A percentile compares a stretch with the other conserved stretches of the same genome.
Conservation (phyloP, 2,329 filamentous ascomycete species). For the Cladosporium sp. region DNA sequence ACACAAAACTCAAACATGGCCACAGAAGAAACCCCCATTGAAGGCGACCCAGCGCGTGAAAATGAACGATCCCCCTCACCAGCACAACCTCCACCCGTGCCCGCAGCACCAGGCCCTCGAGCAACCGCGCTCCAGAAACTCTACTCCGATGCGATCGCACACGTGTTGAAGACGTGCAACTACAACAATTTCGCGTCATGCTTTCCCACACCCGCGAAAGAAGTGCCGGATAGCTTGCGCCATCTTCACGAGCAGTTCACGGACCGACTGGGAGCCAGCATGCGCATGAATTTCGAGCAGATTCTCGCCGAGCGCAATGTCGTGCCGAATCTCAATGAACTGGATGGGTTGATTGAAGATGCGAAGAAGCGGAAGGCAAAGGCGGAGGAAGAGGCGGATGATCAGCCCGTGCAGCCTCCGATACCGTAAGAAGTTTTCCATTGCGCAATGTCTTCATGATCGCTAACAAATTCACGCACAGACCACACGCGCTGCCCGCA, state of each 20-base stretch:
- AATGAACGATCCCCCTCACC: slow-evolving; percentile 12
- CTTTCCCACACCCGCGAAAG: slow-evolving; percentile 58
- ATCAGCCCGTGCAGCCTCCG: slow-evolving; percentile 31
- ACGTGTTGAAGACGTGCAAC: slow-evolving; percentile 58
- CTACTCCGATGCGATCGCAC: slow-evolving; percentile 55
- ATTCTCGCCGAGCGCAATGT: slow-evolving; percentile 55
- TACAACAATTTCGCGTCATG: slow-evolving; percentile 60
- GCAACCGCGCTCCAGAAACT: slow-evolving; percentile 57
- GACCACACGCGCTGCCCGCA: slow-evolving; percentile 56
- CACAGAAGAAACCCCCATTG: slow-evolving; percentile 4
- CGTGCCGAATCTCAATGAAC: slow-evolving; percentile 54
- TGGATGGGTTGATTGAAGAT: slow-evolving; percentile 57
- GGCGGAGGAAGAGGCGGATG: slow-evolving; percentile 36
- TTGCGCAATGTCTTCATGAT: slow-evolving; percentile 7
- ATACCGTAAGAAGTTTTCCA: slow-evolving; percentile 42
- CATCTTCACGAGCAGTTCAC: slow-evolving; percentile 56
- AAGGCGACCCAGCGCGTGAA: not conserved
- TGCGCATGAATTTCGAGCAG: slow-evolving; percentile 53
- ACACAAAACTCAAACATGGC: slow-evolving; percentile 1
- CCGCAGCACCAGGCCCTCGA: slow-evolving; percentile 55
- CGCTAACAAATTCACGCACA: slow-evolving; percentile 24
- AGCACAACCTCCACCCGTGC: slow-evolving; percentile 41
- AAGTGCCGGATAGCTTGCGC: slow-evolving; percentile 54
- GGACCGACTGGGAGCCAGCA: slow-evolving; percentile 52
- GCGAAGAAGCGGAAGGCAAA: slow-evolving; percentile 50